Percentiles rank a stretch among this genome's conserved stretches.
These are phyloP conservation scores for Mucor sp. DNA, from an alignment of 371 early-diverging fungal species.

Conservation along the genomic window DNA sequence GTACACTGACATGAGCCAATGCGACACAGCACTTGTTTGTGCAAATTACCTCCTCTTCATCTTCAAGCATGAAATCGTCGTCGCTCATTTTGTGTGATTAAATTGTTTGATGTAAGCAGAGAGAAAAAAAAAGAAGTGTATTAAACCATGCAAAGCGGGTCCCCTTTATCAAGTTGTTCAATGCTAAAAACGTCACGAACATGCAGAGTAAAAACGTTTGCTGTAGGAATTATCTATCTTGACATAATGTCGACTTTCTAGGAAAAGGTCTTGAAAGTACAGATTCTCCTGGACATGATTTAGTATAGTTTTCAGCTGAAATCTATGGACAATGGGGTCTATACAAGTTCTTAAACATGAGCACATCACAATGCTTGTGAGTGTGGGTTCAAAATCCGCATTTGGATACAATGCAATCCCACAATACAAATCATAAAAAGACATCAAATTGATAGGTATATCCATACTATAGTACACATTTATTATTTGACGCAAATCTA, in stretches of 20 bases:
- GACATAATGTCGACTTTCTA: too few species aligned
- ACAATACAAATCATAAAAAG: too few species aligned
- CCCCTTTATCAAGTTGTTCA: not conserved
- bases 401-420: too few species aligned
- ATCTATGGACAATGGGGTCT: too few species aligned
- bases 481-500: not conserved
- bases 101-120: not conserved
- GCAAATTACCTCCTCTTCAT: conserved; percentile 54
- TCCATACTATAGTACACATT: not conserved
- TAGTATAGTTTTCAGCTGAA: too few species aligned
- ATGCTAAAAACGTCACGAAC: not conserved
- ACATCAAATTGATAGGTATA: not conserved
- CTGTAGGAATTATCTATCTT: too few species aligned
- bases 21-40: not conserved
- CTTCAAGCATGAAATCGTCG: conserved; percentile 76
- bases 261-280: too few species aligned
- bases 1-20: not conserved
- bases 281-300: too few species aligned
- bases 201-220: not conserved
- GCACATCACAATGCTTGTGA: too few species aligned
- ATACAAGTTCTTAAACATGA: too few species aligned
- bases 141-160: not conserved
- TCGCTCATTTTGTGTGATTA: conserved; percentile 51
- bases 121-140: not conserved
- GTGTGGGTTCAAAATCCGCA: too few species aligned